Conservation (phyloP, 2,329 filamentous ascomycete species). For the Juglanconis juglandina region DNA sequence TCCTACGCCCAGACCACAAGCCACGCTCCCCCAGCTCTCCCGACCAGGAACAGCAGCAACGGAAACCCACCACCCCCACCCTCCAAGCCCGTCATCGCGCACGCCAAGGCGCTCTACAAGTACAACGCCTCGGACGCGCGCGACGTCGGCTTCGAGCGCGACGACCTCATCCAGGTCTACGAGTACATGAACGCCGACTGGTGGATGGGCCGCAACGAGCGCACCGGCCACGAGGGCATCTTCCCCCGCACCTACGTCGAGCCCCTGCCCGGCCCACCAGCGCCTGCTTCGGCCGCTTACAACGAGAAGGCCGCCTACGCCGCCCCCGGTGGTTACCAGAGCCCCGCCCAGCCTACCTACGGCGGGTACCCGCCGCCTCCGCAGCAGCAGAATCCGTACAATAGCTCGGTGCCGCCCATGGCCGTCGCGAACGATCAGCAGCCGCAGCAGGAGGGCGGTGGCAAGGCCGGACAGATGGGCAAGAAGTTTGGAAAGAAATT, state of each 20-base stretch:
- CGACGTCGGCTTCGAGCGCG: conserved; percentile 75
- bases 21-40: too few relatives aligned
- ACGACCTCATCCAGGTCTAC: conserved; percentile 75
- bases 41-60: too few relatives aligned
- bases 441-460: conserved; percentile 40
- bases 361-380: conserved; percentile 41
- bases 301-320: conserved; percentile 23
- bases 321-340: neutral
- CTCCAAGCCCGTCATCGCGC: conserved; percentile 59
- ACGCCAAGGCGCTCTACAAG: conserved; percentile 77
- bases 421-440: conserved; percentile 58
- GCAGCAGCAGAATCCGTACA: conserved; percentile 59
- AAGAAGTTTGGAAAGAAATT: conserved; percentile 98
- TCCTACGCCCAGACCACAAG: too few relatives aligned
- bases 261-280: conserved; percentile 45
- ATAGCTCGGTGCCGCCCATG: conserved; percentile 69
- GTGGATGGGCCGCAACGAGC: conserved; percentile 87
- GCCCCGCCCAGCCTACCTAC: conserved; percentile 28
- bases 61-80: too few relatives aligned
- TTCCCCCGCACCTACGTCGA: conserved; percentile 92
- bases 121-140: conserved; percentile 77
- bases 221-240: conserved; percentile 82
- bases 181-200: conserved; percentile 97
- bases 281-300: conserved; percentile 22
- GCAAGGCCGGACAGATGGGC: conserved; percentile 69